Percentiles rank a stretch among this genome's conserved stretches.
Evolutionary conservation across 768 basidiomycete genomes (phyloP).

Genomic region (Leucocoprinus sp.): DNA sequence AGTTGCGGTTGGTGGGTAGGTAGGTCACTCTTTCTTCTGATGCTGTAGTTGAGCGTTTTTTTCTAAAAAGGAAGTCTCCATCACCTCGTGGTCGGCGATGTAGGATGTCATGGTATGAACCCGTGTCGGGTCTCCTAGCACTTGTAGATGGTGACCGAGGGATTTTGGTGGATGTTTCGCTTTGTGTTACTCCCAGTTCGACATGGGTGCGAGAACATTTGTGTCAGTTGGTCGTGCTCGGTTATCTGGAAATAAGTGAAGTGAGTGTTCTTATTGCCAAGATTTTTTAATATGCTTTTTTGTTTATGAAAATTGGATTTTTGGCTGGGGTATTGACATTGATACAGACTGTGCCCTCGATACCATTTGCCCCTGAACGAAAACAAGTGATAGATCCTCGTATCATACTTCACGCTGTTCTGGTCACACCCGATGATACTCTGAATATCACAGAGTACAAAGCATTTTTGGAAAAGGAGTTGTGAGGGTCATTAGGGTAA

Average conservation of each 20-base stretch:
- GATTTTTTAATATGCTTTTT: conserved; percentile 3
- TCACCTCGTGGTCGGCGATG: background rate
- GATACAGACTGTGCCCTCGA: conserved; percentile 28
- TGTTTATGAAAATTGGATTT: background rate
- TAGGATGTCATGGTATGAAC: conserved; percentile 55
- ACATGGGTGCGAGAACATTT: conserved; percentile 49
- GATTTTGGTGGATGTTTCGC: conserved; percentile 48
- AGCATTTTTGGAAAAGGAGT: conserved; percentile 18
- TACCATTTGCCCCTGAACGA: conserved; percentile 35
- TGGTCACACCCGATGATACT: conserved; percentile 38
- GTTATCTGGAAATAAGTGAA: conserved; percentile 43
- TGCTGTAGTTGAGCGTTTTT: background rate
- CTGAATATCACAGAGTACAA: conserved; percentile 42
- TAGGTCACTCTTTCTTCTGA: conserved; percentile 24
- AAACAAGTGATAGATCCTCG: conserved; percentile 30
- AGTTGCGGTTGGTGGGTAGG: conserved; percentile 55
- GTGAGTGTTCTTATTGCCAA: conserved; percentile 25
- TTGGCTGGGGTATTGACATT: conserved; percentile 8
- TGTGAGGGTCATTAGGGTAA: background rate
- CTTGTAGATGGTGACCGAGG: conserved; percentile 43
- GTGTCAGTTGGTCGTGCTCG: conserved; percentile 44
- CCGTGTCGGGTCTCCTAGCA: conserved; percentile 34
- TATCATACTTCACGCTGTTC: conserved; percentile 46
- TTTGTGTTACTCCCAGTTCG: conserved; percentile 37
- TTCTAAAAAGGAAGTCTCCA: conserved; percentile 8